phyloP scores from a whole-genome alignment of 2,329 filamentous ascomycete genomes.

The Scopulariopsis brevicaulis region DNA sequence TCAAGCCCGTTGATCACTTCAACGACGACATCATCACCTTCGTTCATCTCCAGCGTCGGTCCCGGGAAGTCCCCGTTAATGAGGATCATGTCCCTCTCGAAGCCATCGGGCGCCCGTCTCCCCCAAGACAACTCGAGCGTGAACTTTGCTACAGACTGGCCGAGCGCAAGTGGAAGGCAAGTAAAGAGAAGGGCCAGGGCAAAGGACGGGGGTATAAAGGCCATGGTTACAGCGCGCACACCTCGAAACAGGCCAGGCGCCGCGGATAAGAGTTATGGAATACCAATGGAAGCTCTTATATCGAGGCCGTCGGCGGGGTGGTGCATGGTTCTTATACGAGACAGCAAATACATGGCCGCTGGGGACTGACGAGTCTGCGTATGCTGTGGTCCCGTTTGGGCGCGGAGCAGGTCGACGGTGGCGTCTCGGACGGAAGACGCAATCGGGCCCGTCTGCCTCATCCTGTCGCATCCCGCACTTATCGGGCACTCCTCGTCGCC shows the following conservation, averaged over 20 bases:
- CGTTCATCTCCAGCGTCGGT: slow-evolving; percentile 40
- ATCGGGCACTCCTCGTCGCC: background rate
- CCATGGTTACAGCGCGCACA: background rate
- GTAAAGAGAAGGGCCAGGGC: background rate
- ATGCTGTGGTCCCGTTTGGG: background rate
- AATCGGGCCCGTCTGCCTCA: background rate
- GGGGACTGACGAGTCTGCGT: background rate
- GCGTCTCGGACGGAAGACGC: background rate
- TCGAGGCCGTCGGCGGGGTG: background rate
- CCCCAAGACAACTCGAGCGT: slow-evolving; percentile 23
- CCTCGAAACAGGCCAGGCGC: background rate
- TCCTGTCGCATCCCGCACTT: background rate
- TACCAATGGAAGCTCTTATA: background rate
- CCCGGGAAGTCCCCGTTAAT: slow-evolving; percentile 53
- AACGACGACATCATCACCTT: slow-evolving; percentile 36
- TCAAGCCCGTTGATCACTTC: slow-evolving; percentile 33
- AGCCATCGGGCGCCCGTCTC: slow-evolving; percentile 29
- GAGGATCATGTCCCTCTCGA: slow-evolving; percentile 30
- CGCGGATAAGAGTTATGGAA: background rate
- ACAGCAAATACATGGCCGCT: background rate
- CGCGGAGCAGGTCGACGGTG: background rate
- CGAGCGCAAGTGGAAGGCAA: background rate
- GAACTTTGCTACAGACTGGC: slow-evolving; percentile 8
- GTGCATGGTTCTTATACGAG: background rate
- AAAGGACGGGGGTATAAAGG: background rate